A percentile compares a stretch with the other conserved stretches of the same genome.
phyloP scores from a whole-genome alignment of 176 grass and related monocot genomes.

The Chloris gayana region DNA sequence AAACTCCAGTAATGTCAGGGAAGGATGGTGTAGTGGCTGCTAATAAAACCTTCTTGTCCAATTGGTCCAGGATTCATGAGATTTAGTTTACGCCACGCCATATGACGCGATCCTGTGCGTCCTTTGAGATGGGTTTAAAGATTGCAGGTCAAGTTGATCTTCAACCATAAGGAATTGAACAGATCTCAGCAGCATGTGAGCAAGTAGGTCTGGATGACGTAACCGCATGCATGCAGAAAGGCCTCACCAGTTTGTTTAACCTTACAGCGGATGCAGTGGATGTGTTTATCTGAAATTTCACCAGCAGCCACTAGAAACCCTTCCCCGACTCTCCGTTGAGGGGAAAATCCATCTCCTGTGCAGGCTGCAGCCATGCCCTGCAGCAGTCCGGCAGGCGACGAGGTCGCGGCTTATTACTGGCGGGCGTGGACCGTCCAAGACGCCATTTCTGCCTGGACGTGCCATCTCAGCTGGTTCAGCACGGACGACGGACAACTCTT shows the following conservation, averaged over 20 bases:
- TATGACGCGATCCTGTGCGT: constrained; percentile 31
- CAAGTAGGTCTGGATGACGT: neutral
- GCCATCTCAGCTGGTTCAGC: no score
- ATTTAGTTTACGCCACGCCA: constrained; percentile 33
- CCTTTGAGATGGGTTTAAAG: constrained; percentile 1
- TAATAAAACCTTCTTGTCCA: constrained; percentile 35
- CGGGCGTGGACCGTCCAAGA: no score
- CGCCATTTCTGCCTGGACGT: no score
- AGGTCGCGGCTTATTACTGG: no score
- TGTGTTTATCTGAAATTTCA: neutral
- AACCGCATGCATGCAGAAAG: neutral
- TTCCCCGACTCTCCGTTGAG: no score
- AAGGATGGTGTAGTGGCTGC: constrained; percentile 25
- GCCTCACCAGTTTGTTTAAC: neutral
- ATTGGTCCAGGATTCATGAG: constrained; percentile 19
- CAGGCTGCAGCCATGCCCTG: no score
- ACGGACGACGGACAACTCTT: no score
- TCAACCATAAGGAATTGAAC: constrained; percentile 29
- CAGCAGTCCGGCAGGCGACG: no score
- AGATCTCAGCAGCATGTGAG: constrained; percentile 19
- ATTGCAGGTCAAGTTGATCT: constrained; percentile 25
- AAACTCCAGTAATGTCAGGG: constrained; percentile 42
- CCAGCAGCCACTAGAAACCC: no score
- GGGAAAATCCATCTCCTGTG: no score
- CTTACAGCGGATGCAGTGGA: neutral